A percentile compares a stretch with the other conserved stretches of the same genome.
Conservation (phyloP, 495 filamentous ascomycete species). For the Penicillium bialowiezense region DNA sequence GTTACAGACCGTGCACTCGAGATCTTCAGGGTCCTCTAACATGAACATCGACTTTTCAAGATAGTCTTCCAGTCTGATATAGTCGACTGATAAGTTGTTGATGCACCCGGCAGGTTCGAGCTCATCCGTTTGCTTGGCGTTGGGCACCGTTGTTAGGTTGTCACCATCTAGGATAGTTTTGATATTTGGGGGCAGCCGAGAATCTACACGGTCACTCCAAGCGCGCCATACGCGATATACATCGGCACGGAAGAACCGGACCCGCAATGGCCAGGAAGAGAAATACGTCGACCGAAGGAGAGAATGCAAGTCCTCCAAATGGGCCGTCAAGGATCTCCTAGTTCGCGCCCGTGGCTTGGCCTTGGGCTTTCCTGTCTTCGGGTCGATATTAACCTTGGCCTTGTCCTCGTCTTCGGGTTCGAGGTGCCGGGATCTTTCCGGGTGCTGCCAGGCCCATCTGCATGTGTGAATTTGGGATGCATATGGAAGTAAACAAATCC, state of each 20-base stretch:
- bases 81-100: conserved; percentile 62
- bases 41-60: conserved; percentile 68
- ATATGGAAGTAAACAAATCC: conserved; percentile 3
- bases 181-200: conserved; percentile 48
- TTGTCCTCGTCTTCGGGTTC: conserved; percentile 30
- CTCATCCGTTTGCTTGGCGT: conserved; percentile 1
- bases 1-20: conserved; percentile 63
- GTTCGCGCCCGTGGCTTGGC: conserved; percentile 44
- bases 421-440: conserved; percentile 72
- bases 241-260: conserved; percentile 77
- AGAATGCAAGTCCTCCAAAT: conserved; percentile 73
- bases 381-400: conserved; percentile 4
- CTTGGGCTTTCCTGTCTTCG: conserved; percentile 21
- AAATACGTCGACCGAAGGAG: conserved; percentile 78
- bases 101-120: conserved; percentile 30
- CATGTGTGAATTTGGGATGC: conserved; percentile 5
- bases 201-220: conserved; percentile 51
- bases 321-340: conserved; percentile 54
- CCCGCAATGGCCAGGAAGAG: conserved; percentile 70
- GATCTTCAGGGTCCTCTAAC: conserved; percentile 56
- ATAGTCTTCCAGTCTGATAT: conserved; percentile 61
- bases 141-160: conserved; percentile 8
- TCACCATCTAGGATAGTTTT: conserved; percentile 54
- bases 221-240: conserved; percentile 64
- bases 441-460: conserved; percentile 92